A percentile compares a stretch with the other conserved stretches of the same genome.
phyloP scores from a whole-genome alignment of 129 eudicot genomes.

The Oenanthe sinensis region DNA sequence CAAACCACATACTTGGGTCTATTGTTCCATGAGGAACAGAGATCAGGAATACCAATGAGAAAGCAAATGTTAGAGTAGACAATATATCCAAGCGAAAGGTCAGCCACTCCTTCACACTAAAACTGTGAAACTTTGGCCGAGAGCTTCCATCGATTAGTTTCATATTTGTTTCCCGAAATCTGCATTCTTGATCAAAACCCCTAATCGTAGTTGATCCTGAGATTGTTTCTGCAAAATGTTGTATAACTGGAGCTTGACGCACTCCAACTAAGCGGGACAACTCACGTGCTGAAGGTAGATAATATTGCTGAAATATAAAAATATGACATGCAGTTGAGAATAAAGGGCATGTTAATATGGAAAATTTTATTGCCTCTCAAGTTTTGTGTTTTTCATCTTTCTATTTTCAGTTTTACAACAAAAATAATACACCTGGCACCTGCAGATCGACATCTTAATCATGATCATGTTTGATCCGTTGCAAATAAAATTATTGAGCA shows the following conservation, averaged over 20 bases:
- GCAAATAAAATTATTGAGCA: background rate
- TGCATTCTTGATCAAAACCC: conserved; percentile 54
- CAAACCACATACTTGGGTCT: conserved; percentile 52
- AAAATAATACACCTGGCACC: background rate
- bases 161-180: conserved; percentile 51
- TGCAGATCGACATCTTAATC: background rate
- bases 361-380: background rate
- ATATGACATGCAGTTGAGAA: background rate
- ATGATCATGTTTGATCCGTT: background rate
- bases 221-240: conserved; percentile 82
- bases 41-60: conserved; percentile 54
- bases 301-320: conserved; percentile 48
- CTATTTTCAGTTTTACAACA: background rate
- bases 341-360: background rate
- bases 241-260: conserved; percentile 75
- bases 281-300: conserved; percentile 76
- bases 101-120: conserved; percentile 70
- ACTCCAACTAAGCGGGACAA: conserved; percentile 64
- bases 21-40: conserved; percentile 61
- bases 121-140: conserved; percentile 61
- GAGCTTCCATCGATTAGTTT: conserved; percentile 54
- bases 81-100: conserved; percentile 62
- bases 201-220: conserved; percentile 78
- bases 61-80: conserved; percentile 56
- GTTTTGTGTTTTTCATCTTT: background rate